phyloP scores from a whole-genome alignment of 129 eudicot genomes.

The Arctium lappa region DNA sequence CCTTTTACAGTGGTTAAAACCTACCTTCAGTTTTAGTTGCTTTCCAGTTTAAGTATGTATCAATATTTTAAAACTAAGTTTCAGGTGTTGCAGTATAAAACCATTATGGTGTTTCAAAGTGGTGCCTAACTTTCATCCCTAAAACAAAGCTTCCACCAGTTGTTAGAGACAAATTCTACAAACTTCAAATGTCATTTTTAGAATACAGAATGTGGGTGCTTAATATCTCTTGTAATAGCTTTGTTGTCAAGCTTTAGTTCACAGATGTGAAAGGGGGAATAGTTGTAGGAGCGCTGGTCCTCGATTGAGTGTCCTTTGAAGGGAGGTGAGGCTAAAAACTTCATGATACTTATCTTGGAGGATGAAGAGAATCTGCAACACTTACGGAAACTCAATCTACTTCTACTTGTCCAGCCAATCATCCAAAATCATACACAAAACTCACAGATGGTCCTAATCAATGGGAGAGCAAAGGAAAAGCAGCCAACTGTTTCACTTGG shows the following conservation, averaged over 20 bases:
- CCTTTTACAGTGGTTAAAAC: not conserved
- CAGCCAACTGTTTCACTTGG: not conserved
- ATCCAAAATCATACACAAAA: not conserved
- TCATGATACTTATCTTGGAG: not conserved
- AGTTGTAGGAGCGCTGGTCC: not conserved
- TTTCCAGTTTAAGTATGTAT: not conserved
- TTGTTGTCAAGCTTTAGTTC: not conserved
- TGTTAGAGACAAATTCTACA: not conserved
- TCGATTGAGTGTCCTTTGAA: not conserved
- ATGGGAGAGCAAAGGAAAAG: not conserved
- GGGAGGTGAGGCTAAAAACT: not conserved
- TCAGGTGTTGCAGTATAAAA: not conserved
- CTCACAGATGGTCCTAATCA: constrained; percentile 2
- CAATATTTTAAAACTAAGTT: not conserved
- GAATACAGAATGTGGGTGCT: not conserved
- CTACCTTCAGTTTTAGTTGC: not conserved
- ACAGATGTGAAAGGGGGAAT: not conserved
- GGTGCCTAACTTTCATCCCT: not conserved
- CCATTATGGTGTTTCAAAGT: not conserved
- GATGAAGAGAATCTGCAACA: not conserved
- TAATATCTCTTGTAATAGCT: not conserved
- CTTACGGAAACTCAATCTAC: not conserved
- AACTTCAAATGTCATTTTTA: not conserved
- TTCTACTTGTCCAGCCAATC: constrained; percentile 2
- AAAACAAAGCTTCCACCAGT: not conserved